Percentiles rank a stretch among this genome's conserved stretches.
These are phyloP conservation scores for Clarireedia sp. DNA, from an alignment of 2,329 filamentous ascomycete species.

Conservation along the genomic window DNA sequence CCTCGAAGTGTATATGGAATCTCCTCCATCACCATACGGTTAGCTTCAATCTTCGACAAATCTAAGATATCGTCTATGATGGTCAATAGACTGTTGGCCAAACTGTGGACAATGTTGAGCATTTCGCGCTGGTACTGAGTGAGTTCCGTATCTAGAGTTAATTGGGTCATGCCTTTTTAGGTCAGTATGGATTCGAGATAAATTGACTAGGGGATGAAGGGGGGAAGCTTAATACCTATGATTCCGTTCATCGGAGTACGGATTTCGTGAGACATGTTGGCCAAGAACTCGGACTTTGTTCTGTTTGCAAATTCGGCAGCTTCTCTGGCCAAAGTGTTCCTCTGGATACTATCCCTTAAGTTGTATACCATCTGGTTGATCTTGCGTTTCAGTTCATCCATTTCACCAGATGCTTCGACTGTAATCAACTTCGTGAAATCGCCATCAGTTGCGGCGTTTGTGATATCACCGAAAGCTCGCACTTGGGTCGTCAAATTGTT, in stretches of 20 bases:
- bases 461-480: conserved; percentile 94
- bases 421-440: conserved; percentile 97
- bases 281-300: conserved; percentile 96
- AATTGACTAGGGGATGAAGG: too few species aligned
- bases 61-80: conserved; percentile 85
- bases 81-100: conserved; percentile 90
- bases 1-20: conserved; percentile 92
- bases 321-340: conserved; percentile 91
- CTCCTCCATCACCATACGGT: conserved; percentile 96
- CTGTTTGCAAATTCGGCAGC: conserved; percentile 95
- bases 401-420: conserved; percentile 94
- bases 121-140: conserved; percentile 96
- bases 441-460: conserved; percentile 92
- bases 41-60: conserved; percentile 80
- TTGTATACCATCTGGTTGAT: conserved; percentile 99
- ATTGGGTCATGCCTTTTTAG: conserved; percentile 60
- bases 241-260: conserved; percentile 56
- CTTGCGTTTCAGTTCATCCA: conserved; percentile 98
- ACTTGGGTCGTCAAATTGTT: conserved; percentile 89
- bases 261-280: conserved; percentile 99
- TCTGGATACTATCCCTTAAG: conserved; percentile 88
- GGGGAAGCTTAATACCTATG: conserved; percentile 18
- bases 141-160: conserved; percentile 89
- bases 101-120: conserved; percentile 95
- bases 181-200: too few species aligned